phyloP scores from a whole-genome alignment of 495 filamentous ascomycete genomes.

The Daldinia concentrica region DNA sequence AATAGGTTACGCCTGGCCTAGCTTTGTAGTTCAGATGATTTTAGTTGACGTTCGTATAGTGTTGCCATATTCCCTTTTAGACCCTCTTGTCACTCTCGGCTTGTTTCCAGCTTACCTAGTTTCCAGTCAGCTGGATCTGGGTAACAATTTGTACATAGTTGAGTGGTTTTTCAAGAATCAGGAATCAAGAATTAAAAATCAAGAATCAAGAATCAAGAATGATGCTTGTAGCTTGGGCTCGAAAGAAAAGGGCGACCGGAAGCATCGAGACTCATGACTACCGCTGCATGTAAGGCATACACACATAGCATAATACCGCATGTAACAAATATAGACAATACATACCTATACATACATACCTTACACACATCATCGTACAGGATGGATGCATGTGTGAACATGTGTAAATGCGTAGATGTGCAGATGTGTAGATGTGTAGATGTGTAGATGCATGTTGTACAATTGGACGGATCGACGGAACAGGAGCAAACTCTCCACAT shows the following conservation, averaged over 20 bases:
- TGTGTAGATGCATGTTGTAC: conserved; percentile 1
- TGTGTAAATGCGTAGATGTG: not conserved
- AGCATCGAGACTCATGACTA: conserved; percentile 26
- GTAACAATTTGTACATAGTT: conserved; percentile 26
- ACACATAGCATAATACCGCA: not conserved
- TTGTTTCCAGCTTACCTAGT: conserved; percentile 20
- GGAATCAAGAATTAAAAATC: no score
- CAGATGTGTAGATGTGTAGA: no score
- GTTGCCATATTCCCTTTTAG: not conserved
- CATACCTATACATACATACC: conserved; percentile 2
- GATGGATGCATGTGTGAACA: not conserved
- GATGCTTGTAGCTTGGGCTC: no score
- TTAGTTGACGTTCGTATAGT: conserved; percentile 12
- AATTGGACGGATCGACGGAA: conserved; percentile 30
- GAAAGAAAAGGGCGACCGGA: conserved; percentile 23
- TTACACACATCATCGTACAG: conserved; percentile 21
- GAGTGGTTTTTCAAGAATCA: conserved; percentile 14
- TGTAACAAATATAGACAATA: not conserved
- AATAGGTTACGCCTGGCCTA: conserved; percentile 17
- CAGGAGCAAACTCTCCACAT: conserved; percentile 8
- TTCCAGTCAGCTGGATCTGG: conserved; percentile 37
- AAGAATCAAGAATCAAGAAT: no score
- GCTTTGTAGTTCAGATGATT: conserved; percentile 29
- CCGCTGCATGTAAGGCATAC: conserved; percentile 17
- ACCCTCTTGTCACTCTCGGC: conserved; percentile 4